Conservation (phyloP, 2,329 filamentous ascomycete species). For the Ophiocordyceps sinensis region DNA sequence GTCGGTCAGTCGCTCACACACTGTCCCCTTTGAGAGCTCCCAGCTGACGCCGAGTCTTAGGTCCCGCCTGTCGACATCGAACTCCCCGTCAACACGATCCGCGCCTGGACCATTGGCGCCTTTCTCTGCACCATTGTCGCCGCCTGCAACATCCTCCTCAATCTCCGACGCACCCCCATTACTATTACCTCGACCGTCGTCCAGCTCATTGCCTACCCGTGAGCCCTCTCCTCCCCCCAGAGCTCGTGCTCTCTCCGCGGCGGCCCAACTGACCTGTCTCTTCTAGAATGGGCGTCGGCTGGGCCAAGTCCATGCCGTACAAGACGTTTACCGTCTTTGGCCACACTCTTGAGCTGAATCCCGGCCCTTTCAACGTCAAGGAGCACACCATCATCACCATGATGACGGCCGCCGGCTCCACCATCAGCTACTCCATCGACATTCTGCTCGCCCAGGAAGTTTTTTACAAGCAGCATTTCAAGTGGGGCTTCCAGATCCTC, state of each 20-base stretch:
- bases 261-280: not conserved
- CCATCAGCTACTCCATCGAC: constrained; percentile 23
- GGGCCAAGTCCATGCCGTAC: constrained; percentile 18
- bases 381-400: constrained; percentile 34
- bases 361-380: constrained; percentile 30
- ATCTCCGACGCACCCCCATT: constrained; percentile 33
- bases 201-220: constrained; percentile 39
- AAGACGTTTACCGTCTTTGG: constrained; percentile 17
- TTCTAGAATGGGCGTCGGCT: constrained; percentile 14
- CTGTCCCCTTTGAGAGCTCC: not conserved
- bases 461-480: constrained; percentile 37
- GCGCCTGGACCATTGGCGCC: constrained; percentile 43
- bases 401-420: constrained; percentile 23
- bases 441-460: constrained; percentile 26
- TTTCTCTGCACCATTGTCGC: constrained; percentile 43
- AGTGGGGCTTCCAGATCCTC: constrained; percentile 42
- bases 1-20: constrained; percentile 6
- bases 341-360: constrained; percentile 19
- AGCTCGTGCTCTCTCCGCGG: not conserved
- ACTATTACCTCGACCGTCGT: constrained; percentile 38
- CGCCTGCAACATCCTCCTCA: constrained; percentile 39
- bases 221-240: not conserved
- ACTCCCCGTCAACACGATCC: constrained; percentile 41
- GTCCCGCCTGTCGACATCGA: constrained; percentile 32
- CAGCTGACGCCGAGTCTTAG: constrained; percentile 2